Percentiles rank a stretch among this genome's conserved stretches.
phyloP scores from a whole-genome alignment of 345 rosid genomes.

The Eutrema heterophyllum region DNA sequence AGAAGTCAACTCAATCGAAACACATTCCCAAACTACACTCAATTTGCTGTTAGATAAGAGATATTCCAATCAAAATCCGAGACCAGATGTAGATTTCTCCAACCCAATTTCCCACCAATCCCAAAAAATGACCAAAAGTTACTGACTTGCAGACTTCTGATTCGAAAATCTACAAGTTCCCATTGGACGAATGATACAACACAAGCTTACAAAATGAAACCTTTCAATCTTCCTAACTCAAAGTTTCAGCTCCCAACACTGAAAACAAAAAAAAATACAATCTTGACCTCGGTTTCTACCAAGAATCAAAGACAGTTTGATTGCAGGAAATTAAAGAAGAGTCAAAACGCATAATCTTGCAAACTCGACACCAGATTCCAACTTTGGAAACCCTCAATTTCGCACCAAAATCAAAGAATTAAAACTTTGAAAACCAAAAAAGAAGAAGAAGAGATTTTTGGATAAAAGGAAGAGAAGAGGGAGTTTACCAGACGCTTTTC shows the following conservation, averaged over 20 bases:
- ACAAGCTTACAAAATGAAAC: neutral
- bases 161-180: neutral
- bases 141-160: neutral
- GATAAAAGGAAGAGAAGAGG: neutral
- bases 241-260: neutral
- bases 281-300: neutral
- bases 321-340: neutral
- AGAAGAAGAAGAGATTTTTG: neutral
- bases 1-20: slow-evolving; percentile 21
- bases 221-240: slow-evolving; percentile 2
- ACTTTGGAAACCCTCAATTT: slow-evolving; percentile 9
- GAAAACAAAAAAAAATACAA: neutral
- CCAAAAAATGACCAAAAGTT: slow-evolving; percentile 2
- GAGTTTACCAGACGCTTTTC: slow-evolving; percentile 59
- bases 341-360: neutral
- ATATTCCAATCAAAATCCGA: neutral
- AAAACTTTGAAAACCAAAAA: neutral
- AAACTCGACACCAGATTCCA: neutral
- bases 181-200: neutral
- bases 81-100: neutral
- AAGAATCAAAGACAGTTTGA: neutral
- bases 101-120: neutral
- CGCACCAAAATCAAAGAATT: neutral
- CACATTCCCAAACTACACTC: slow-evolving; percentile 11
- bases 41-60: neutral